phyloP scores from a whole-genome alignment of 768 basidiomycete species.

The Suillus hirtellus region DNA sequence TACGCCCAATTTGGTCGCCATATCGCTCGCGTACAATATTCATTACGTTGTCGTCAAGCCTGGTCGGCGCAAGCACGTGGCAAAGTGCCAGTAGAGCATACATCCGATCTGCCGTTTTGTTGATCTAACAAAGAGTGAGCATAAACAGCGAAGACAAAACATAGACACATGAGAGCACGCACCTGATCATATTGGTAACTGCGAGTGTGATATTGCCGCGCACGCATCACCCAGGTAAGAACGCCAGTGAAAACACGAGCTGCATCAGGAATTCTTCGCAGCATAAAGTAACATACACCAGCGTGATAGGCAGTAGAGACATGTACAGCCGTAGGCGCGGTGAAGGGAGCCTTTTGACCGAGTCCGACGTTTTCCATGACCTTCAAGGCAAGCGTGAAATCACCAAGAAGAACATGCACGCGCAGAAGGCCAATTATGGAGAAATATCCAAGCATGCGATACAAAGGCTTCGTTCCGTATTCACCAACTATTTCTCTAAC shows the following conservation, averaged over 20 bases:
- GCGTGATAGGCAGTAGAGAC: slow-evolving; percentile 95
- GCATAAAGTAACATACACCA: slow-evolving; percentile 95
- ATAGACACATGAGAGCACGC: slow-evolving; percentile 13
- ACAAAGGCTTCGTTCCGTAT: slow-evolving; percentile 87
- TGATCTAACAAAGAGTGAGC: slow-evolving; percentile 63
- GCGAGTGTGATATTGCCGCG: slow-evolving; percentile 95
- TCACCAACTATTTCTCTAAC: slow-evolving; percentile 85
- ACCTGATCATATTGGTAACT: slow-evolving; percentile 97
- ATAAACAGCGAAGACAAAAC: not conserved
- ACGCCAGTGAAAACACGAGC: slow-evolving; percentile 91
- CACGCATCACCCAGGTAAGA: slow-evolving; percentile 92
- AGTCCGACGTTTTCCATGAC: slow-evolving; percentile 94
- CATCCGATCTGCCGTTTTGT: slow-evolving; percentile 97
- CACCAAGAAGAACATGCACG: slow-evolving; percentile 94
- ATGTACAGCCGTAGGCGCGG: slow-evolving; percentile 95
- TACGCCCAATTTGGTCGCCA: slow-evolving; percentile 86
- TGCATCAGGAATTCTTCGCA: slow-evolving; percentile 93
- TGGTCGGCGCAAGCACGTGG: slow-evolving; percentile 87
- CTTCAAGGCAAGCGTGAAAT: slow-evolving; percentile 92
- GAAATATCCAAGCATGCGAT: slow-evolving; percentile 96
- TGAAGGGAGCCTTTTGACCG: slow-evolving; percentile 90
- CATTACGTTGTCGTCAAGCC: slow-evolving; percentile 93
- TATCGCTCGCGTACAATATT: slow-evolving; percentile 91
- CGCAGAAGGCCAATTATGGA: slow-evolving; percentile 93
- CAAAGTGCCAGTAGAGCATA: slow-evolving; percentile 94